Base-by-base conservation (phyloP, 306 rosid genomes). In the Pterocarpus santalinus region DNA sequence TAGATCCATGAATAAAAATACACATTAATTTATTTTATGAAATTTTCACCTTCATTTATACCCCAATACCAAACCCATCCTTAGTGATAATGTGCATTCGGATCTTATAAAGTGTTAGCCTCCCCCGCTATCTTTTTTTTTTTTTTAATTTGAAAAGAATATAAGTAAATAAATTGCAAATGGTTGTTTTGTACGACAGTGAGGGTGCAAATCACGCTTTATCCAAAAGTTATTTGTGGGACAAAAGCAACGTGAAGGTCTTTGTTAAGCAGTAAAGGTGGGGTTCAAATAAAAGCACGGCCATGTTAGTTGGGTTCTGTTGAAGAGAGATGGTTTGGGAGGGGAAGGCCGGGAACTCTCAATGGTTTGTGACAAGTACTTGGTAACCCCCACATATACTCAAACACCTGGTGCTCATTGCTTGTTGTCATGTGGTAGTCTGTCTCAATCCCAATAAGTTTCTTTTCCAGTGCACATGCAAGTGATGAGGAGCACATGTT, bases 401-500 rank as follows among this genome's bases (percentile, higher is more conserved):
- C 6, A 57, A 17, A 79, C 72, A 65, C 82, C 81, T 58, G 83
- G 79, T 75, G 32, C 38, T 15, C 61, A 3, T 57, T 46, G 51
- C 53, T 41, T 28, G 1, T 6, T 30, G 64, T 34, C 79, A 65
- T 63, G 60, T 58, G 61, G 57, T 64, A 11, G 60, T 56, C 44
- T 66, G 15, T 84, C 69, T 80, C 71, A 43, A 15, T 4, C 8
- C 12, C 61, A 11, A 61, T 55, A 15, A 69, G 9, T 47, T 60
- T 46, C 30, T 34, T 51, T 16, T 47, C 38, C 2, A 1, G 4
- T 14, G 88, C 90, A 84, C 88, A 90, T 79, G 90, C 86, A 53
- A 52, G 51, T 7, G 51, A 7, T 49, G n/a, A 30, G 35, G 2
- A 60, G 47, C 66, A 46, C 76, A 71, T 39, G 12, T 83, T 84